These are phyloP conservation scores for Xylaria sp. DNA, from an alignment of 495 filamentous ascomycete species.

Conservation along the genomic window DNA sequence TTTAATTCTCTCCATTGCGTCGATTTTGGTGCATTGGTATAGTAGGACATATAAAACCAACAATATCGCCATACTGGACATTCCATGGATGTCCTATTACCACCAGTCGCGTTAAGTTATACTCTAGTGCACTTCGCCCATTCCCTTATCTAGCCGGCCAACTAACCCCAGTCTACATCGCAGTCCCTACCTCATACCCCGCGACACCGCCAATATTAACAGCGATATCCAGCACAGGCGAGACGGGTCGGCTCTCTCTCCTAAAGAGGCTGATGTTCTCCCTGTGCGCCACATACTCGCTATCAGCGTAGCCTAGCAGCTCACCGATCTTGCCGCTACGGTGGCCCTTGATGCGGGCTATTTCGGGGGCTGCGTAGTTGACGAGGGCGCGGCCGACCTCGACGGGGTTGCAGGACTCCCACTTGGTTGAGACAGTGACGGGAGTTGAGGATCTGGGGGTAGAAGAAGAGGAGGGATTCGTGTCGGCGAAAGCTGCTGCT, in stretches of 20 bases:
- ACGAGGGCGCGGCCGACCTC: constrained; percentile 93
- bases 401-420: constrained; percentile 59
- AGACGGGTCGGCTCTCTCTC: constrained; percentile 48
- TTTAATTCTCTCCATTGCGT: background rate
- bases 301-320: constrained; percentile 88
- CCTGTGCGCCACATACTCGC: constrained; percentile 89
- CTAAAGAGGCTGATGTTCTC: constrained; percentile 85
- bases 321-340: constrained; percentile 80
- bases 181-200: constrained; percentile 38
- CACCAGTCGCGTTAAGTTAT: background rate
- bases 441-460: constrained; percentile 25
- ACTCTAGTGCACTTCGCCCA: background rate
- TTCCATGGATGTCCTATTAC: too few relatives aligned
- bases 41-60: background rate
- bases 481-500: background rate
- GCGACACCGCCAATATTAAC: constrained; percentile 37
- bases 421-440: constrained; percentile 38
- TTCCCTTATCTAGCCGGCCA: background rate
- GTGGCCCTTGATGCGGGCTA: constrained; percentile 81
- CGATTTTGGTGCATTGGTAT: background rate
- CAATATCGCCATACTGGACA: background rate
- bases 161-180: constrained; percentile 21
- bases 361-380: constrained; percentile 88
- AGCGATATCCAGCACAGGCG: constrained; percentile 44
- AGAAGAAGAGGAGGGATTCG: background rate